A percentile compares a stretch with the other conserved stretches of the same genome.
Evolutionary conservation across 306 rosid genomes (phyloP).

Genomic region (Trichosanthes truncata): DNA sequence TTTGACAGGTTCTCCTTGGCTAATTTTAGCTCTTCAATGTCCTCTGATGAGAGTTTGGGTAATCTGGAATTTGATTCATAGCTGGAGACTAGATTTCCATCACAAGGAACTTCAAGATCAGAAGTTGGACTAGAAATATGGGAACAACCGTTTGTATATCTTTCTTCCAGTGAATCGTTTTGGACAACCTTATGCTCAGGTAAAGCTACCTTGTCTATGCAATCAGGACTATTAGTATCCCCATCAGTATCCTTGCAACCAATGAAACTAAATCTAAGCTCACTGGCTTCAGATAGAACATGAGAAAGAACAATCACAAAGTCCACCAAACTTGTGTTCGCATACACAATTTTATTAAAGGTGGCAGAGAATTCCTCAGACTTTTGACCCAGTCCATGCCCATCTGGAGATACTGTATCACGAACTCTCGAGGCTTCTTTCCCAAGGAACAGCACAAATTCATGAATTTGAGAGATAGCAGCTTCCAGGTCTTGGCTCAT

Average conservation of each 20-base stretch:
- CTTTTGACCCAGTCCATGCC: constrained; percentile 47
- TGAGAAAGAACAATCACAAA: constrained; percentile 73
- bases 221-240: constrained; percentile 73
- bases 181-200: constrained; percentile 66
- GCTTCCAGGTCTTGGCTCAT: constrained; percentile 51
- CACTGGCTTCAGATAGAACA: constrained; percentile 66
- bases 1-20: constrained; percentile 50
- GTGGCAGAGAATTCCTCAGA: constrained; percentile 68
- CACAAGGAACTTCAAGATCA: constrained; percentile 77
- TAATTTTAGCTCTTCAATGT: constrained; percentile 56
- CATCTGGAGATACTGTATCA: constrained; percentile 34
- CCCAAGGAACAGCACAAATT: constrained; percentile 58
- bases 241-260: constrained; percentile 57
- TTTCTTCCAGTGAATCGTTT: constrained; percentile 44
- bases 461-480: constrained; percentile 72
- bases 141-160: constrained; percentile 52
- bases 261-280: constrained; percentile 57
- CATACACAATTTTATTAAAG: constrained; percentile 32
- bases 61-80: constrained; percentile 28
- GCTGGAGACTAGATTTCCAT: constrained; percentile 55
- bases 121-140: constrained; percentile 42
- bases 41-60: constrained; percentile 41
- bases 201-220: constrained; percentile 91
- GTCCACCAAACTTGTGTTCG: constrained; percentile 46
- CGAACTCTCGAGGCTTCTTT: constrained; percentile 61